Conservation (phyloP, 441 rosid species). For the Euphorbia schlechtendalii region DNA sequence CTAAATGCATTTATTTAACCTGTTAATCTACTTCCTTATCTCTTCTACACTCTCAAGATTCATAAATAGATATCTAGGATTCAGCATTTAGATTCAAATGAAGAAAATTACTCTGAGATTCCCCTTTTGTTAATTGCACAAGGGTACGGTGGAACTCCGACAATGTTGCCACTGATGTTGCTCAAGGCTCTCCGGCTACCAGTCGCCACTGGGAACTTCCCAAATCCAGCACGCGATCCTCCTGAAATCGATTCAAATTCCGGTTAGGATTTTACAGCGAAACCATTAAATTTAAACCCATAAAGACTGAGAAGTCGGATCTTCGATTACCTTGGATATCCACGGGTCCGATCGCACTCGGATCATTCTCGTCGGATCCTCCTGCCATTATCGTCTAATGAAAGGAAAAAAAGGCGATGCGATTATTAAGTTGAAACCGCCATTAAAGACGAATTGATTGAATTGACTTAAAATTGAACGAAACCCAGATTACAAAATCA, state of each 20-base stretch:
- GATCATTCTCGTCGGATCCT: constrained; percentile 70
- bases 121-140: constrained; percentile 62
- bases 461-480: neutral
- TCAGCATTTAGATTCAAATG: neutral
- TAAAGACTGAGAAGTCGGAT: neutral
- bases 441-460: neutral
- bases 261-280: constrained; percentile 6
- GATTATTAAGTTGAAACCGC: constrained; percentile 20
- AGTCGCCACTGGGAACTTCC: constrained; percentile 40
- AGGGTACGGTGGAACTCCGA: constrained; percentile 49
- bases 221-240: constrained; percentile 40
- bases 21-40: too few relatives aligned
- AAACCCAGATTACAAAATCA: constrained; percentile 23
- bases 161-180: constrained; percentile 54
- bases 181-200: constrained; percentile 56
- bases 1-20: neutral
- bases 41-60: neutral
- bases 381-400: constrained; percentile 39
- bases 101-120: constrained; percentile 46
- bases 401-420: constrained; percentile 14
- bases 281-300: constrained; percentile 7
- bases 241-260: constrained; percentile 23
- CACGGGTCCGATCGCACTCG: constrained; percentile 45
- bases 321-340: constrained; percentile 27
- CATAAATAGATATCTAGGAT: neutral